Base-by-base conservation (phyloP, 208 protist genomes). In the Leptomonas seymouri region DNA sequence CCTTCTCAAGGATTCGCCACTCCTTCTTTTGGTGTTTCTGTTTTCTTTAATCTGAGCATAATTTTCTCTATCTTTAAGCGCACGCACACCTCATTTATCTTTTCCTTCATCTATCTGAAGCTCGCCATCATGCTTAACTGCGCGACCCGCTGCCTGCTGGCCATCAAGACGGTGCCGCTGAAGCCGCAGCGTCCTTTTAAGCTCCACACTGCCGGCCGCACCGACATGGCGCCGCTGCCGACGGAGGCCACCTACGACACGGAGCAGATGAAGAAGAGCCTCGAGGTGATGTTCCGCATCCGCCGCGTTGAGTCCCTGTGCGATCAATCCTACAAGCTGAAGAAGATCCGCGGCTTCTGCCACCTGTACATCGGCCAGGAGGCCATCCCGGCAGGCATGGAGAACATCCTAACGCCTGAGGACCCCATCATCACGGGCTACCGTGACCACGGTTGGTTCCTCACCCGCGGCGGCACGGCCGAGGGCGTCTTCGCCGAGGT, bases 311-410 rank as follows among this genome's bases (percentile, higher is more conserved):
- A 99, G 80, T 90, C 87, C 16, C 87, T 90, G 57, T 86, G 90
- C 54, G 97, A 99, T 77, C 89, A 97, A 71, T 93, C 97, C 60
- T 99, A 99, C 88, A 99, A 99, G 82, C 82, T 90, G 25, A 94
- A 96, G 84, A 88, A 95, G 67, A 99, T 99, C 68, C 89, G 96
- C 58, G 98, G 98, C 65, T 99, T 99, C 83, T 99, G 97, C 86
- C 98, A 99, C 74, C 86, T 99, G 25, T 99, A 99, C 88, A 98
- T 97, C 86, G 98, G 98, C 36, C 98, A 99, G 90, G 97, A 99
- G 90, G 97, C 97, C 27, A 93, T 99, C 76, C 87, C 86, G 21
- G 82, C 93, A 14, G 98, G 98, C 54, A 96, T 99, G 82, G 93
- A 98, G 74, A 91, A 93, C 64, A 83, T 95, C 31, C 76, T 97